A percentile compares a stretch with the other conserved stretches of the same genome.
phyloP scores from a whole-genome alignment of 1,139 yeast genomes.

The Wickerhamomyces sp. region DNA sequence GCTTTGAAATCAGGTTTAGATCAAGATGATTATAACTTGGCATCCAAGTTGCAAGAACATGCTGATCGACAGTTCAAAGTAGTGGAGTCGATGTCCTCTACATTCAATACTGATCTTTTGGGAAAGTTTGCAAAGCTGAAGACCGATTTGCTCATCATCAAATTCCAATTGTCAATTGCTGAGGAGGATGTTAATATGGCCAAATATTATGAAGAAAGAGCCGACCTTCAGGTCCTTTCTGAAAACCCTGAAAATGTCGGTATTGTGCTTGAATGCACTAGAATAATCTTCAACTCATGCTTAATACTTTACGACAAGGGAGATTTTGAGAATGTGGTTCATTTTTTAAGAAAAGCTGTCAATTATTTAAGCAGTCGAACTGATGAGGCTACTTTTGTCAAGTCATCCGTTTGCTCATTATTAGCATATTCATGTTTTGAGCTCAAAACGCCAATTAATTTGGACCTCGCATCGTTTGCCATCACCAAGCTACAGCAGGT shows the following conservation, averaged over 20 bases:
- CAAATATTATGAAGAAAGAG: slow-evolving; percentile 23
- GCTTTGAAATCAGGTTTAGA: slow-evolving; percentile 18
- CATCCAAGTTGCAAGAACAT: slow-evolving; percentile 17
- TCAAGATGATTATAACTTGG: slow-evolving; percentile 9
- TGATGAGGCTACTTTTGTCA: slow-evolving; percentile 3
- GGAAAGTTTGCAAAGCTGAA: slow-evolving; percentile 10
- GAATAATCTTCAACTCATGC: slow-evolving; percentile 23
- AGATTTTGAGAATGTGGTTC: slow-evolving; percentile 13
- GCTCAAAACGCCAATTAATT: slow-evolving; percentile 8
- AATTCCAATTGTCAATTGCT: slow-evolving; percentile 21
- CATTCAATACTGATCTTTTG: slow-evolving; percentile 7
- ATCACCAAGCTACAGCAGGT: slow-evolving; percentile 13
- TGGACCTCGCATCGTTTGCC: slow-evolving; percentile 12
- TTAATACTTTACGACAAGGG: slow-evolving; percentile 15
- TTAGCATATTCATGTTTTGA: slow-evolving; percentile 21
- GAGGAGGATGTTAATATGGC: slow-evolving; percentile 24
- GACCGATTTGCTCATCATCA: slow-evolving; percentile 19
- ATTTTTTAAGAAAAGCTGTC: slow-evolving; percentile 18
- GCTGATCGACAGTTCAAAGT: slow-evolving; percentile 15
- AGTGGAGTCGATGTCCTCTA: slow-evolving; percentile 12
- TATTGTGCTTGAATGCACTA: slow-evolving; percentile 14
- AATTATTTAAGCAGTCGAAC: slow-evolving; percentile 7
- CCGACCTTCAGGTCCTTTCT: slow-evolving; percentile 10
- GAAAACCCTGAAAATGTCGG: not conserved
- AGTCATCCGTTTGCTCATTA: slow-evolving; percentile 12